A percentile compares a stretch with the other conserved stretches of the same genome.
Conservation (phyloP, 805 yeast species). For the Starmera dryadoides region DNA sequence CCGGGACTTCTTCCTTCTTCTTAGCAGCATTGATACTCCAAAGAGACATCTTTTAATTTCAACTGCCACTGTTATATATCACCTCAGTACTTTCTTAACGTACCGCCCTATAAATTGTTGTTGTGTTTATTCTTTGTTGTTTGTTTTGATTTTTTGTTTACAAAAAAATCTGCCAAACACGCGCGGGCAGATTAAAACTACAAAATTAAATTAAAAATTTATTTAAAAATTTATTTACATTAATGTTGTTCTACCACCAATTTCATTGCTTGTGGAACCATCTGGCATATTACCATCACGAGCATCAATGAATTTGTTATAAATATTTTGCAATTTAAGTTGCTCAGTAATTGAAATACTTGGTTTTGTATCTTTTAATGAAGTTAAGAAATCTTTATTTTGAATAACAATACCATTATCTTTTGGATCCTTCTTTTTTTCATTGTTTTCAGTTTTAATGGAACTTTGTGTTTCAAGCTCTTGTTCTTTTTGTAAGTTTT, state of each 20-base stretch:
- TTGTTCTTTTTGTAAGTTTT: conserved; percentile 6
- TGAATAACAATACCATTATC: conserved; percentile 36
- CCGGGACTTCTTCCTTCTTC: conserved; percentile 31
- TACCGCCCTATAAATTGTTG: background rate
- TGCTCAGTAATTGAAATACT: conserved; percentile 76
- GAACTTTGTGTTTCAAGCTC: background rate
- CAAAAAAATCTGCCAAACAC: background rate
- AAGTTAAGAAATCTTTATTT: conserved; percentile 47
- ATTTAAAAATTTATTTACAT: conserved; percentile 38
- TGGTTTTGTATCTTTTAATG: conserved; percentile 76
- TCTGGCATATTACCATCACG: conserved; percentile 86
- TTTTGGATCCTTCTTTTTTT: conserved; percentile 1
- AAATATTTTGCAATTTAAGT: conserved; percentile 53
- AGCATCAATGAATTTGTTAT: conserved; percentile 63
- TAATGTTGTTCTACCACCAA: conserved; percentile 80
- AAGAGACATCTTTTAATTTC: conserved; percentile 19
- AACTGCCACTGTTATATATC: too few relatives aligned
- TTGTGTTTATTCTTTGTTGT: background rate
- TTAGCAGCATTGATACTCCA: conserved; percentile 23
- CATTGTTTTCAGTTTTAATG: conserved; percentile 4
- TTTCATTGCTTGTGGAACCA: conserved; percentile 70
- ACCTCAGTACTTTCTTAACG: background rate
- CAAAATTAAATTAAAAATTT: background rate
- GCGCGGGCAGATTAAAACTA: too few relatives aligned
- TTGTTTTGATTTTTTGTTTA: background rate